Conservation (phyloP, 257 asterid genomes). For the Ajuga chamaepitys region DNA sequence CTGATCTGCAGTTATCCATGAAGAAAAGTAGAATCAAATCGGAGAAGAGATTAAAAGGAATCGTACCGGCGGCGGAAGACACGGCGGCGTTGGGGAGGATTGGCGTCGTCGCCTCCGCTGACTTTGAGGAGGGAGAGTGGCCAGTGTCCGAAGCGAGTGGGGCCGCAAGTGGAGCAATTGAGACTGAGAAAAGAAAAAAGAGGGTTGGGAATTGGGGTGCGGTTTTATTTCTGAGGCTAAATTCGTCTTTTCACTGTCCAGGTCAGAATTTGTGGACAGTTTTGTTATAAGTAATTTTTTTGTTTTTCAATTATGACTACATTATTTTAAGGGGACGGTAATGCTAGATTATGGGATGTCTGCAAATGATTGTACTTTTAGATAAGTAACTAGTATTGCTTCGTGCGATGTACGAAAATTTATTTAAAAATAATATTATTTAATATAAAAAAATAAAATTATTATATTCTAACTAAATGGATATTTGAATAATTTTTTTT, state of each 20-base stretch:
- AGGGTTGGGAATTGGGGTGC: constrained; percentile 26
- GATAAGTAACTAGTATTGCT: no score
- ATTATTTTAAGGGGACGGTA: no score
- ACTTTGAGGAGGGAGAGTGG: constrained; percentile 24
- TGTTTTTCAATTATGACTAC: no score
- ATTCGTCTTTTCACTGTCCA: constrained; percentile 10
- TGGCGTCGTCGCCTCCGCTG: constrained; percentile 45
- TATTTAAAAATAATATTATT: no score
- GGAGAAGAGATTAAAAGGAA: not conserved
- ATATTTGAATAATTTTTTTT: no score
- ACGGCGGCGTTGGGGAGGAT: constrained; percentile 18
- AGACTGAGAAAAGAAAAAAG: constrained; percentile 15
- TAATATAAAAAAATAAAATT: no score
- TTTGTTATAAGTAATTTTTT: not conserved
- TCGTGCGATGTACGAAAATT: no score
- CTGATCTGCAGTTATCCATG: constrained; percentile 10
- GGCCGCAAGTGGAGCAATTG: constrained; percentile 27
- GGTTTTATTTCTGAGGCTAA: constrained; percentile 16
- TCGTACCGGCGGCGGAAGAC: constrained; percentile 10
- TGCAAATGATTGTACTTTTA: no score
- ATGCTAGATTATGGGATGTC: no score
- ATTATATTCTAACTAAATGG: no score
- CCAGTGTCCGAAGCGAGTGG: constrained; percentile 36
- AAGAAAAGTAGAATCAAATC: constrained; percentile 9
- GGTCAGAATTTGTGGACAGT: not conserved